These are phyloP conservation scores for Sequoiadendron giganteum DNA, from an alignment of 75 land plant species.

Conservation along the genomic window DNA sequence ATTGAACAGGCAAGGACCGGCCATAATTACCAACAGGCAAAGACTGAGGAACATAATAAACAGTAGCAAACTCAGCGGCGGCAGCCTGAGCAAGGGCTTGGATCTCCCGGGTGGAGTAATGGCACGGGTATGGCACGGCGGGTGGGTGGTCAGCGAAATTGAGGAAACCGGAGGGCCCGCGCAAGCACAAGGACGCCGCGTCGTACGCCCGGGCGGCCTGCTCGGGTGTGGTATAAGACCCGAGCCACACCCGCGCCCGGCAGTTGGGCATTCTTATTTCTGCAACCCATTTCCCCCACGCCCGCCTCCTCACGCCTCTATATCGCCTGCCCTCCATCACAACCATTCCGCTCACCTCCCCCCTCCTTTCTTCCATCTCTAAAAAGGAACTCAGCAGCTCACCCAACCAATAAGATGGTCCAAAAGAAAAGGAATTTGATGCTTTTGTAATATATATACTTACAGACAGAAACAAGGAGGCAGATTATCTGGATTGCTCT, in stretches of 20 bases:
- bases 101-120: constrained; percentile 14
- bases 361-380: background rate
- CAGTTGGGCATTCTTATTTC: constrained; percentile 31
- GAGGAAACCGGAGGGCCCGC: constrained; percentile 23
- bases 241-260: constrained; percentile 28
- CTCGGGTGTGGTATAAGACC: constrained; percentile 29
- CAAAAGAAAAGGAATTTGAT: no score
- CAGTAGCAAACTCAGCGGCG: background rate
- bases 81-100: background rate
- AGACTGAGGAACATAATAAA: background rate
- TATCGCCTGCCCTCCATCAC: background rate
- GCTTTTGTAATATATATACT: background rate
- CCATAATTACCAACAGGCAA: background rate
- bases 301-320: constrained; percentile 23
- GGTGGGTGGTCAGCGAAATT: constrained; percentile 24
- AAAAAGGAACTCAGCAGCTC: background rate
- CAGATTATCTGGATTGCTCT: background rate
- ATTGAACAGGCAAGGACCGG: background rate
- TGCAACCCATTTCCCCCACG: constrained; percentile 35
- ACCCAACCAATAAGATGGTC: no score
- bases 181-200: constrained; percentile 25
- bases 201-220: constrained; percentile 34
- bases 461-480: background rate
- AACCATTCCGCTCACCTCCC: no score
- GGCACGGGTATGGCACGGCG: constrained; percentile 9